Percentiles rank a stretch among this genome's conserved stretches.
These are phyloP conservation scores for Wallacemonas sp. DNA, from an alignment of 208 protist genomes.

Conservation along the genomic window DNA sequence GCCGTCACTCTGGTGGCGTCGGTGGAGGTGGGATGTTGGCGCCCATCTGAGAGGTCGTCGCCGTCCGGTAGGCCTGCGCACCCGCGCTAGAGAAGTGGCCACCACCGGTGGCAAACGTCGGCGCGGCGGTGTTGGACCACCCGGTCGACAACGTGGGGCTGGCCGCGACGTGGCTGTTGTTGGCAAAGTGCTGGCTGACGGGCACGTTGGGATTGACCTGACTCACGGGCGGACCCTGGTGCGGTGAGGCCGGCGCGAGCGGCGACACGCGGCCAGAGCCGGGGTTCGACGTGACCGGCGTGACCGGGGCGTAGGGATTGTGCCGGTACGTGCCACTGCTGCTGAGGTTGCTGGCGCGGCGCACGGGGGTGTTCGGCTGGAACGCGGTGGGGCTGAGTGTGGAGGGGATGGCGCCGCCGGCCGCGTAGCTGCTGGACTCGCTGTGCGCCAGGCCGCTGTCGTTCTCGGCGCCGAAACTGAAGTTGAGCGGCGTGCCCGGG, in stretches of 20 bases:
- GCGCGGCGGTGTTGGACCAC: neutral
- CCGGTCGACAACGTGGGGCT: neutral
- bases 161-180: neutral
- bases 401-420: conserved; percentile 3
- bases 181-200: conserved; percentile 11
- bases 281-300: conserved; percentile 30
- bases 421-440: conserved; percentile 17
- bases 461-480: conserved; percentile 39
- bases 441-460: conserved; percentile 18
- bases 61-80: conserved; percentile 2
- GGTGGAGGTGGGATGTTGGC: conserved; percentile 2
- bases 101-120: neutral
- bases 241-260: neutral
- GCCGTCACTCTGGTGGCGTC: conserved; percentile 1
- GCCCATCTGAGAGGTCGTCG: no score
- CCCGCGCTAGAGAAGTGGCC: conserved; percentile 2
- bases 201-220: conserved; percentile 6
- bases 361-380: conserved; percentile 30
- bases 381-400: conserved; percentile 15
- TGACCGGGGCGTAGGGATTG: conserved; percentile 70
- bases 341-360: conserved; percentile 44
- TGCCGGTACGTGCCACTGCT: conserved; percentile 52
- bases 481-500: conserved; percentile 46
- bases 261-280: conserved; percentile 13
- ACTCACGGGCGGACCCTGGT: neutral